A percentile compares a stretch with the other conserved stretches of the same genome.
Conservation (phyloP, 441 rosid species). For the Manihot esculenta region DNA sequence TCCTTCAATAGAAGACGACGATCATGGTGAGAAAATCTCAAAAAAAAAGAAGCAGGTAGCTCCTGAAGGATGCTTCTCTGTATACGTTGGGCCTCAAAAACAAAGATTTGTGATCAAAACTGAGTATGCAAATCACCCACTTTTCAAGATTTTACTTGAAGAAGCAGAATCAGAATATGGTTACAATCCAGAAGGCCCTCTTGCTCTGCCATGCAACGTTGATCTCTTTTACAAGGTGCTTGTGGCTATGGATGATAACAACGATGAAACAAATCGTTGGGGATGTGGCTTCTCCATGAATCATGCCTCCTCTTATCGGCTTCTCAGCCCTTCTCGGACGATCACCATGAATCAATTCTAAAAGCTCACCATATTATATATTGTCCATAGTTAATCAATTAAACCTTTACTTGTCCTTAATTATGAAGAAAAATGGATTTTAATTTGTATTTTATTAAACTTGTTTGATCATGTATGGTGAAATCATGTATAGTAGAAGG, state of each 20-base stretch:
- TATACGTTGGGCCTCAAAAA: conserved; percentile 59
- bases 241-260: conserved; percentile 39
- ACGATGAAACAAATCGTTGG: conserved; percentile 2
- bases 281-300: conserved; percentile 39
- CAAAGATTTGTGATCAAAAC: conserved; percentile 61
- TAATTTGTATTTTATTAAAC: not conserved
- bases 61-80: conserved; percentile 71
- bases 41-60: conserved; percentile 35
- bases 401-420: too few relatives aligned
- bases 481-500: conserved; percentile 2
- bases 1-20: not conserved
- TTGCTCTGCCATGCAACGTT: conserved; percentile 62
- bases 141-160: conserved; percentile 58
- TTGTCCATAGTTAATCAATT: too few relatives aligned
- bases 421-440: too few relatives aligned
- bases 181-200: conserved; percentile 54
- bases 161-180: conserved; percentile 74
- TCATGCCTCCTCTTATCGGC: conserved; percentile 33
- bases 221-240: conserved; percentile 47
- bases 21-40: not conserved
- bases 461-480: not conserved
- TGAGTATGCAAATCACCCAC: conserved; percentile 59
- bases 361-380: too few relatives aligned
- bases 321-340: conserved; percentile 36
- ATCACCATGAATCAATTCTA: conserved; percentile 38